Conservation (phyloP, 1,139 yeast genomes). For the Geotrichum europaeum region DNA sequence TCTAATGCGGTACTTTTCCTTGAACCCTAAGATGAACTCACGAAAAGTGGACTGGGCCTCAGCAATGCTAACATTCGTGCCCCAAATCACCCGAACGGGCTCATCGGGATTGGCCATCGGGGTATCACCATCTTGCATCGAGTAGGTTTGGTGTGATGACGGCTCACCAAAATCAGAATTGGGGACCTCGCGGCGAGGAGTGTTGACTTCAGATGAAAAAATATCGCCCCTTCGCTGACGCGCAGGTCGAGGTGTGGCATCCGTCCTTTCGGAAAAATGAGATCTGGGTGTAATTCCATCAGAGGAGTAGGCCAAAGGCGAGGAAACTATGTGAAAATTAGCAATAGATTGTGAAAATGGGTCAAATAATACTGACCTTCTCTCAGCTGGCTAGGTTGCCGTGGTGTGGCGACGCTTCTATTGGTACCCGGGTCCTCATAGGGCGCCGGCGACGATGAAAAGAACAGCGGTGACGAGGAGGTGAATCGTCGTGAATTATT, state of each 20-base stretch:
- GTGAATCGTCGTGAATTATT: constrained; percentile 1
- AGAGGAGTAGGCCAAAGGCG: constrained; percentile 12
- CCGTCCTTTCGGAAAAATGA: background rate
- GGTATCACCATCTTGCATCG: constrained; percentile 11
- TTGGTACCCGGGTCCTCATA: constrained; percentile 9
- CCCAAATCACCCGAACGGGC: constrained; percentile 93
- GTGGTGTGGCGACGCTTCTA: constrained; percentile 30
- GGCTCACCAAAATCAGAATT: background rate
- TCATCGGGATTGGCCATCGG: constrained; percentile 39
- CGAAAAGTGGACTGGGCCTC: constrained; percentile 78
- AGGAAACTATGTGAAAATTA: constrained; percentile 1
- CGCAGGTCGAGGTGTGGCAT: constrained; percentile 1
- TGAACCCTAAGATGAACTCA: constrained; percentile 77
- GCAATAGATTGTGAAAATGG: background rate
- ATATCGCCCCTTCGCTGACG: constrained; percentile 11
- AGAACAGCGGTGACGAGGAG: constrained; percentile 61
- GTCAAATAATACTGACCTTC: constrained; percentile 1
- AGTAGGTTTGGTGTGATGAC: constrained; percentile 3
- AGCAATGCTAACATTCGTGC: constrained; percentile 90
- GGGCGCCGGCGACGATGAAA: constrained; percentile 45
- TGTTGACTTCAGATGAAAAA: constrained; percentile 9
- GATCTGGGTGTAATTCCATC: constrained; percentile 4
- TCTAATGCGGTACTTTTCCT: constrained; percentile 63
- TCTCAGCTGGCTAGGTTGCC: constrained; percentile 22
- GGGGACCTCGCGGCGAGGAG: constrained; percentile 10